Percentiles rank a stretch among this genome's conserved stretches.
Evolutionary conservation across 2,329 filamentous ascomycete species (phyloP).

Genomic region (Scedosporium minutisporum): DNA sequence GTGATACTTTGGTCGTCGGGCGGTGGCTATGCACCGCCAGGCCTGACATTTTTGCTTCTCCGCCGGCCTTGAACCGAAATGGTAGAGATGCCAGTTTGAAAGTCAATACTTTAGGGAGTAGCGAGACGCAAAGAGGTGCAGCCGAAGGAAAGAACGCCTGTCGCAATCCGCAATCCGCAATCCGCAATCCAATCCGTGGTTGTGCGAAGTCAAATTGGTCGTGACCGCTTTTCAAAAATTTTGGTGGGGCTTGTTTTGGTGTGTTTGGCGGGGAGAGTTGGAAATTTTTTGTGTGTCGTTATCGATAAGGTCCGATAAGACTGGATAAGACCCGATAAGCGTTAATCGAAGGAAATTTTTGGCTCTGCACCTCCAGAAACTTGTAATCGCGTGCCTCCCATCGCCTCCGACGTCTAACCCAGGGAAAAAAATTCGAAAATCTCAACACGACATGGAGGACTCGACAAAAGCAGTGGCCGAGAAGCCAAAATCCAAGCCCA

Average conservation of each 20-base stretch:
- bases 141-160: neutral
- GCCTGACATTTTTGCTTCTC: slow-evolving; percentile 58
- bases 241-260: neutral
- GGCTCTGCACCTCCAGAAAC: neutral
- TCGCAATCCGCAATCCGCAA: neutral
- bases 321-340: neutral
- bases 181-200: neutral
- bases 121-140: neutral
- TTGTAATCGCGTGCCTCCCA: neutral
- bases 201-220: neutral
- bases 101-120: neutral
- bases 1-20: slow-evolving; percentile 76
- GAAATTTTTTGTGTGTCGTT: slow-evolving; percentile 19
- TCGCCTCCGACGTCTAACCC: neutral
- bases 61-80: slow-evolving; percentile 79
- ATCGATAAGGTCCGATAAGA: slow-evolving; percentile 11
- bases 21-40: slow-evolving; percentile 75
- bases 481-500: slow-evolving; percentile 22
- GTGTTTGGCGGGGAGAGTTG: slow-evolving; percentile 8
- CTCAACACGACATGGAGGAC: slow-evolving; percentile 22
- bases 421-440: neutral
- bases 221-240: slow-evolving; percentile 3
- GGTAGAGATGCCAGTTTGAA: slow-evolving; percentile 61
- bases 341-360: slow-evolving; percentile 1
- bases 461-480: slow-evolving; percentile 18